Base-by-base conservation (phyloP, 768 basidiomycete genomes). In the Dioszegia hungarica region DNA sequence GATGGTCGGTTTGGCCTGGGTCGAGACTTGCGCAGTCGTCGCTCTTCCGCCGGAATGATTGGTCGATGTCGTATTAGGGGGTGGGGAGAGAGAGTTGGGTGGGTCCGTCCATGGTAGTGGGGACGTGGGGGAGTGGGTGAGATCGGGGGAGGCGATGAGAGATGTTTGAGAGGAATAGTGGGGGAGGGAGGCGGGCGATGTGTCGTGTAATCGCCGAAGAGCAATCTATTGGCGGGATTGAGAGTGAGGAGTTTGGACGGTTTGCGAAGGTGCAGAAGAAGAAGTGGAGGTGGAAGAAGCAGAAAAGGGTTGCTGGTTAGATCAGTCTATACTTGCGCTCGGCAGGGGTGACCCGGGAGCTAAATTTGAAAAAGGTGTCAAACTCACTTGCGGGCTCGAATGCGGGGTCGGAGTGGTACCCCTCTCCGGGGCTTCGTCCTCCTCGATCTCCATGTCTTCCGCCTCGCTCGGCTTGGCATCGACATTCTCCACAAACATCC, bases 341-440 rank as follows among this genome's bases (percentile, higher is more conserved):
- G 31, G 6, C 31, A 6, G 31, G 31, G 31, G 8, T 14, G 14
- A 33, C 8, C 31, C 31, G n/a, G 46, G 29, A 24, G 27, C 17
- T 27, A 9, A 14, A 17, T 14, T 17, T 48, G 24, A 29, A 4
- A 6, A 48, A 12, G 36, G 24, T n/a, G n/a, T n/a, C 14, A 40
- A 15, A 57, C 73, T 69, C 60, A 76, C 75, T 58, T 74, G 71
- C 37, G 75, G 75, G 36, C 70, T 73, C 29, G 73, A 74, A 60
- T 76, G 75, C 8, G 75, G 75, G 6, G 75, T 76, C 14, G 75
- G 75, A 4, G 75, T 76, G 19, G 47, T 22, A 22, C 64, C 59
- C 31, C 64, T 33, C 24, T 67, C 64, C 14, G 63, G 61, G 15
- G 57, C 46, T 25, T 66, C 60, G 19, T 67, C 55, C 9, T 22